Evolutionary conservation across 306 rosid species (phyloP).

Genomic region (Quillaja saponaria): DNA sequence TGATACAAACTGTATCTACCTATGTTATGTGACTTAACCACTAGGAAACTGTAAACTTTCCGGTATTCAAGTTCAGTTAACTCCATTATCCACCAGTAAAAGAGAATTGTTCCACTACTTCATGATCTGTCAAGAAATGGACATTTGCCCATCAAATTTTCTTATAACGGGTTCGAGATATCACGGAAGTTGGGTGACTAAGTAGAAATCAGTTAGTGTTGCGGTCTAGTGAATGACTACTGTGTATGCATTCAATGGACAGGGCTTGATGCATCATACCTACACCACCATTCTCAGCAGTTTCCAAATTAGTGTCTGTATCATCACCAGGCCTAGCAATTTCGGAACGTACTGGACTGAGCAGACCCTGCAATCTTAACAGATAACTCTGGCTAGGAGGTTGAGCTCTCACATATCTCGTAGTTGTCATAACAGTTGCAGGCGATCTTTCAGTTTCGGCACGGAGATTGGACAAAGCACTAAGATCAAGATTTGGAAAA

Average conservation of each 20-base stretch:
- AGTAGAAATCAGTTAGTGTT: slow-evolving; percentile 38
- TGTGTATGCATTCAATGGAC: slow-evolving; percentile 32
- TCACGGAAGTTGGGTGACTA: slow-evolving; percentile 32
- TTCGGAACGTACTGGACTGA: slow-evolving; percentile 67
- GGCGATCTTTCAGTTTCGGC: slow-evolving; percentile 80
- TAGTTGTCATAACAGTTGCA: slow-evolving; percentile 60
- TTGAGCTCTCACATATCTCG: slow-evolving; percentile 68
- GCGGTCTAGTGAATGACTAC: slow-evolving; percentile 38
- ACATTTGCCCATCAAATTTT: slow-evolving; percentile 34
- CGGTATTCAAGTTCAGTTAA: slow-evolving; percentile 35
- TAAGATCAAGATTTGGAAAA: slow-evolving; percentile 98
- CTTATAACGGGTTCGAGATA: slow-evolving; percentile 47
- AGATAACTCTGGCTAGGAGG: slow-evolving; percentile 83
- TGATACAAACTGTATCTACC: too few relatives aligned
- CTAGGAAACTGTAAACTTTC: slow-evolving; percentile 10
- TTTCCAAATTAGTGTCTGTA: slow-evolving; percentile 47
- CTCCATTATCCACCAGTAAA: slow-evolving; percentile 21
- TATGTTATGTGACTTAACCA: background rate
- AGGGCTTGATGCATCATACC: slow-evolving; percentile 7
- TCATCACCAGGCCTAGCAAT: slow-evolving; percentile 49
- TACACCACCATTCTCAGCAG: slow-evolving; percentile 57
- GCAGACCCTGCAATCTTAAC: slow-evolving; percentile 81
- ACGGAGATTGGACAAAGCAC: slow-evolving; percentile 91
- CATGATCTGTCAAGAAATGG: slow-evolving; percentile 43
- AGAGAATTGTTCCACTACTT: slow-evolving; percentile 39